Percentiles rank a stretch among this genome's conserved stretches.
These are phyloP conservation scores for Phytophthora cactorum DNA, from an alignment of 352 stramenopile genomes.

Conservation along the genomic window DNA sequence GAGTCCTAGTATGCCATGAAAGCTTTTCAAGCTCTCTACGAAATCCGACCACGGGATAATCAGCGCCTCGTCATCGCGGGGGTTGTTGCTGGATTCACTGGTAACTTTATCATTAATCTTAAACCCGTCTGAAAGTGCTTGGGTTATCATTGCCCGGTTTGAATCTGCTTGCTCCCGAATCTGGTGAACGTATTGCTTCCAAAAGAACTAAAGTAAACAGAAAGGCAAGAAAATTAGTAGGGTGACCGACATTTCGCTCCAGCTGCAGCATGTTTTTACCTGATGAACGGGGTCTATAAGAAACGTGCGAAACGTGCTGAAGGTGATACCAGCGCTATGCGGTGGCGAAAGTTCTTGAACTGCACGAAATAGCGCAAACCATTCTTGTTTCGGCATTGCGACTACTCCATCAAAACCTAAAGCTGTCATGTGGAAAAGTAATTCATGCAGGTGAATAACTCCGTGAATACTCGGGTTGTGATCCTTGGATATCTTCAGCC, in stretches of 20 bases:
- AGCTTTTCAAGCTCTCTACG: slow-evolving; percentile 21
- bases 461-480: not conserved
- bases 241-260: not conserved
- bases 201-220: slow-evolving; percentile 32
- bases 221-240: not conserved
- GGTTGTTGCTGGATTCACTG: not conserved
- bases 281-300: slow-evolving; percentile 52
- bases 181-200: slow-evolving; percentile 37
- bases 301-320: slow-evolving; percentile 41
- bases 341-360: slow-evolving; percentile 35
- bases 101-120: not conserved
- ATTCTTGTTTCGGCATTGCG: slow-evolving; percentile 42
- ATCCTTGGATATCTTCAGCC: not conserved
- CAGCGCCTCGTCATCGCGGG: not conserved
- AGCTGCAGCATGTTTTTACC: slow-evolving; percentile 23
- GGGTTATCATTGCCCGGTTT: slow-evolving; percentile 18
- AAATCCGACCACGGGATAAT: slow-evolving; percentile 35
- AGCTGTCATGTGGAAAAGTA: slow-evolving; percentile 23
- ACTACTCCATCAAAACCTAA: slow-evolving; percentile 26
- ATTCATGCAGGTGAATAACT: slow-evolving; percentile 25
- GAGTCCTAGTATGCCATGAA: slow-evolving; percentile 28
- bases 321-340: slow-evolving; percentile 16
- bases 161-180: slow-evolving; percentile 11
- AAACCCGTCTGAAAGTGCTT: slow-evolving; percentile 15
- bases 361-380: slow-evolving; percentile 41